Percentiles rank a stretch among this genome's conserved stretches.
These are phyloP conservation scores for Eucalyptus erythrocorys DNA, from an alignment of 345 rosid genomes.

Conservation along the genomic window DNA sequence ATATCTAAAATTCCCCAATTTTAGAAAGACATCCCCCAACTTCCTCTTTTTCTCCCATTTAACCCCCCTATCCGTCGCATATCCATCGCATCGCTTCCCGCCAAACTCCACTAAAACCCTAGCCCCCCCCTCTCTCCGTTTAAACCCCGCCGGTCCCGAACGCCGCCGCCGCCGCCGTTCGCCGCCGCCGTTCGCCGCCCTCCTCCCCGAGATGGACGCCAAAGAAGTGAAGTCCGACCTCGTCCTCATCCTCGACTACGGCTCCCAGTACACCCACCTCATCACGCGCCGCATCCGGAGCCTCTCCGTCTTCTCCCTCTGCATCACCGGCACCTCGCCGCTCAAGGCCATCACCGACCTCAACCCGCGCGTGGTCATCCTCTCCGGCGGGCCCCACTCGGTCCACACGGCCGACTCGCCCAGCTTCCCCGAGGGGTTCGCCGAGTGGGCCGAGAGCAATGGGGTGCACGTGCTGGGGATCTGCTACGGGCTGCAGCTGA, in stretches of 20 bases:
- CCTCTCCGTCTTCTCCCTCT: constrained; percentile 75
- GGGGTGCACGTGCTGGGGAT: constrained; percentile 63
- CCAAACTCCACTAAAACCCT: neutral
- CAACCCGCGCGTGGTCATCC: constrained; percentile 70
- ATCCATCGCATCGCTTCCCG: constrained; percentile 4
- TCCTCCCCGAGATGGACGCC: neutral
- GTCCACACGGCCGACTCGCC: constrained; percentile 66
- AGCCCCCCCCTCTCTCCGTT: neutral
- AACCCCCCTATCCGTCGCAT: neutral
- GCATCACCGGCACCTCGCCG: constrained; percentile 76
- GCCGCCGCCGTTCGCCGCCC: neutral
- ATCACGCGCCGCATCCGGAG: constrained; percentile 90
- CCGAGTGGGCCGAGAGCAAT: constrained; percentile 55
- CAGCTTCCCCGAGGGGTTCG: constrained; percentile 61
- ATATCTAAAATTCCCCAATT: neutral
- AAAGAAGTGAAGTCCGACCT: constrained; percentile 44
- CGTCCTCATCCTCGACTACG: constrained; percentile 85
- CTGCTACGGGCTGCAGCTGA: constrained; percentile 80
- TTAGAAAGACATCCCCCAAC: neutral
- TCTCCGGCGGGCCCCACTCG: constrained; percentile 97
- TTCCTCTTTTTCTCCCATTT: neutral
- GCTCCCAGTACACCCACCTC: constrained; percentile 91
- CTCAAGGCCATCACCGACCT: constrained; percentile 41
- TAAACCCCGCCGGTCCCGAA: neutral
- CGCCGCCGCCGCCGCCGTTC: neutral